Evolutionary conservation across 169 alveolate species (phyloP).

Genomic region (Plasmodium vivax): DNA sequence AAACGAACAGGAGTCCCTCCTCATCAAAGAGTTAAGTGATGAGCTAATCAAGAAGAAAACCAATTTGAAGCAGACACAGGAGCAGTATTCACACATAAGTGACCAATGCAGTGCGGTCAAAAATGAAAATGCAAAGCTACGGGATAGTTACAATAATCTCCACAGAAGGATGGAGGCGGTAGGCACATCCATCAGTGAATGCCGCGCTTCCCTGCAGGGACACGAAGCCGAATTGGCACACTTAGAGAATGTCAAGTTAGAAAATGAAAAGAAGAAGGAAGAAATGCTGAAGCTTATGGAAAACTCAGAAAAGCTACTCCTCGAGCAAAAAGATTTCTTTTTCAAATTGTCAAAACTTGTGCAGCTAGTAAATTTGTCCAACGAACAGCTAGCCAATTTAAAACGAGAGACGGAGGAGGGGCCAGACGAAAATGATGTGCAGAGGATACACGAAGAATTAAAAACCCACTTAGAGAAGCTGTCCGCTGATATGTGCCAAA

Average conservation of each 20-base stretch:
- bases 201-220: background rate
- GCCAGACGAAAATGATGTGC: background rate
- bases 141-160: background rate
- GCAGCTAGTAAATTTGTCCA: conserved; percentile 22
- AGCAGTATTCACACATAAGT: conserved; percentile 4
- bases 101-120: conserved; percentile 24
- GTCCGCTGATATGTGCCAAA: background rate
- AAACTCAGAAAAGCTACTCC: conserved; percentile 29
- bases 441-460: conserved; percentile 5
- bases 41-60: conserved; percentile 14
- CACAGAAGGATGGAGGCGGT: conserved; percentile 24
- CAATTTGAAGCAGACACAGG: conserved; percentile 43
- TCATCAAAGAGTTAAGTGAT: conserved; percentile 37
- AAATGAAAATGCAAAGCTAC: background rate
- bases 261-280: conserved; percentile 47
- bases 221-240: conserved; percentile 3
- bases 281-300: conserved; percentile 21
- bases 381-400: conserved; percentile 15
- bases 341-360: conserved; percentile 51
- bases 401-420: background rate
- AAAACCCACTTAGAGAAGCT: background rate
- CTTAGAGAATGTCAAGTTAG: background rate
- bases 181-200: background rate
- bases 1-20: conserved; percentile 28
- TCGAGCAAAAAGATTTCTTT: conserved; percentile 29